A percentile compares a stretch with the other conserved stretches of the same genome.
These are phyloP conservation scores for Eimeria falciformis DNA, from an alignment of 169 alveolate genomes.

Conservation along the genomic window DNA sequence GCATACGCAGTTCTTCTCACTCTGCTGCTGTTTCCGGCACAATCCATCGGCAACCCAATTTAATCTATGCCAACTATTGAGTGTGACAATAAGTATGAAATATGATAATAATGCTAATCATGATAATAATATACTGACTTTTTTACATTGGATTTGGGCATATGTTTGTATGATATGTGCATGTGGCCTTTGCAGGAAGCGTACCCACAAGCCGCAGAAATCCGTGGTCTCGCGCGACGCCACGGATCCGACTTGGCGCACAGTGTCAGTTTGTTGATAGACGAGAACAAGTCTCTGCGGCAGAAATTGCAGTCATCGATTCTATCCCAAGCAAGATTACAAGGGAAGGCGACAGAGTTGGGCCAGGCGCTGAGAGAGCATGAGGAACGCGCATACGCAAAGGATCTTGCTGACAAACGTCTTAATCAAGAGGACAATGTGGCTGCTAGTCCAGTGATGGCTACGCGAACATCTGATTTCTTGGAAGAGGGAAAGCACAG, in stretches of 20 bases:
- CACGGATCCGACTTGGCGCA: constrained; percentile 71
- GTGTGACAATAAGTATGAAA: neutral
- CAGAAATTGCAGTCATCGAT: constrained; percentile 68
- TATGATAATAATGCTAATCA: neutral
- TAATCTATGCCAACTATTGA: neutral
- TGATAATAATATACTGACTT: neutral
- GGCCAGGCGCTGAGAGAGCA: constrained; percentile 55
- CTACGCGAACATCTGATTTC: neutral
- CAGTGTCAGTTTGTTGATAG: constrained; percentile 42
- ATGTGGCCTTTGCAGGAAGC: constrained; percentile 34
- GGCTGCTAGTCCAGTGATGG: neutral
- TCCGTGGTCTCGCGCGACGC: constrained; percentile 68
- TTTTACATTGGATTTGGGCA: neutral
- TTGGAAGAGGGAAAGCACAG: neutral
- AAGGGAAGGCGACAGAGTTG: constrained; percentile 17
- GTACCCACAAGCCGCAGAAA: constrained; percentile 75
- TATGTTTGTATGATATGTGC: neutral
- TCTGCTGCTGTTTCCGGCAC: no score
- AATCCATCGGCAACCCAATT: neutral
- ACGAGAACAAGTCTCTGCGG: constrained; percentile 74
- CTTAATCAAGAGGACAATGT: neutral
- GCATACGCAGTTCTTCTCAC: no score
- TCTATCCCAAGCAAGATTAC: constrained; percentile 69
- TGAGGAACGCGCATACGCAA: constrained; percentile 64
- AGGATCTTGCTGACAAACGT: constrained; percentile 53